Evolutionary conservation across 495 filamentous ascomycete species (phyloP).

Genomic region (Sordaria brevicollis): DNA sequence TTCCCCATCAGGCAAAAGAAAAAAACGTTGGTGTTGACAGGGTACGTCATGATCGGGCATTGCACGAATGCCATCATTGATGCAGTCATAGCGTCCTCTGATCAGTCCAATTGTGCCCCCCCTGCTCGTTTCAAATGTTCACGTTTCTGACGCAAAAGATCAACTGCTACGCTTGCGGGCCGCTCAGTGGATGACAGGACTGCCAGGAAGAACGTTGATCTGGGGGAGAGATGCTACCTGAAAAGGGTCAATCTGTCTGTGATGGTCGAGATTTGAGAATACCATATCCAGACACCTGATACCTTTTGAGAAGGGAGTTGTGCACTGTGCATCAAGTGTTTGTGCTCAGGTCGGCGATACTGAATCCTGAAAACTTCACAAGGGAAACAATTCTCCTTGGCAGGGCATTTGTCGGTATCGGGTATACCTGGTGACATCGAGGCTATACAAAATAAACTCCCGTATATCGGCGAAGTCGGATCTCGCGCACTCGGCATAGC

Average conservation of each 20-base stretch:
- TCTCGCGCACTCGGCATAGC: not conserved
- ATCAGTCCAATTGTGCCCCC: not conserved
- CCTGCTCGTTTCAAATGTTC: not conserved
- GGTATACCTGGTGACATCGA: not conserved
- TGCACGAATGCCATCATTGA: not conserved
- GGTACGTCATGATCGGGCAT: not conserved
- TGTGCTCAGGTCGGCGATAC: not conserved
- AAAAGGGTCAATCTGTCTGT: not conserved
- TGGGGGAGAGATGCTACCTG: not conserved
- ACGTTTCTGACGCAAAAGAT: not conserved
- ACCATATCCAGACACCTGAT: not conserved
- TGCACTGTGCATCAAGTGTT: not conserved
- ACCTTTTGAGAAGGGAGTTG: not conserved
- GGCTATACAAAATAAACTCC: not conserved
- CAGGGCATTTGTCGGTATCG: not conserved
- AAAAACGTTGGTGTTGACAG: not conserved
- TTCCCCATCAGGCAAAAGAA: not conserved
- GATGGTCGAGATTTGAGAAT: not conserved
- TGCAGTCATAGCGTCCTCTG: not conserved
- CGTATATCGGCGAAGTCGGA: not conserved
- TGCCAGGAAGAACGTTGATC: not conserved
- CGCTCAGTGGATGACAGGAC: not conserved
- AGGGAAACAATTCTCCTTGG: not conserved
- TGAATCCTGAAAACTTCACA: not conserved
- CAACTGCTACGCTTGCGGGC: not conserved